Evolutionary conservation across 495 filamentous ascomycete genomes (phyloP).

Genomic region (Aspergillus olivimuriae): DNA sequence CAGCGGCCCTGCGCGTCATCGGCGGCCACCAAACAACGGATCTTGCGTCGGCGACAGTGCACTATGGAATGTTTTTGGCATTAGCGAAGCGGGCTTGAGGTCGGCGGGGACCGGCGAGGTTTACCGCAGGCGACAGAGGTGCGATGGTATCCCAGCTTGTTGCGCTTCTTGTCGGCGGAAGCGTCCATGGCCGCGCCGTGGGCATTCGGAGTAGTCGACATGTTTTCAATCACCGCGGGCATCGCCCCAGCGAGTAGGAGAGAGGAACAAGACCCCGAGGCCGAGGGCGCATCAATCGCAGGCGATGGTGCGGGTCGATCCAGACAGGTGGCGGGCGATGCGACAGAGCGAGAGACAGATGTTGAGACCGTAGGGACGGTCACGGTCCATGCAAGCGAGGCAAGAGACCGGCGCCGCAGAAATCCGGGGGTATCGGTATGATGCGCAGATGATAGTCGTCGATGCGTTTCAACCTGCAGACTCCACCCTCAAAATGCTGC

Average conservation of each 20-base stretch:
- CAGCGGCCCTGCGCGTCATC: constrained; percentile 81
- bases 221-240: constrained; percentile 49
- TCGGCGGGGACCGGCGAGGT: constrained; percentile 25
- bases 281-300: constrained; percentile 30
- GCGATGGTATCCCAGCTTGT: constrained; percentile 95
- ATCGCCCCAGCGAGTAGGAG: constrained; percentile 30
- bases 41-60: constrained; percentile 92
- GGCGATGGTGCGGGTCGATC: constrained; percentile 18
- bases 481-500: constrained; percentile 12
- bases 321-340: background rate
- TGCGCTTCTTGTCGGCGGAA: constrained; percentile 75
- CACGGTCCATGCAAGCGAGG: constrained; percentile 16
- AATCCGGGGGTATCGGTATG: constrained; percentile 6
- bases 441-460: constrained; percentile 25
- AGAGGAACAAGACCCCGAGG: constrained; percentile 27
- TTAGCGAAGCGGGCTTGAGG: background rate
- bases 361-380: background rate
- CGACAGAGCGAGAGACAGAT: background rate
- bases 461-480: constrained; percentile 13
- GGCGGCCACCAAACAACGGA: constrained; percentile 76
- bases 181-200: constrained; percentile 43
- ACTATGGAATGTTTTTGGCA: no score
- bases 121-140: constrained; percentile 97
- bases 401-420: constrained; percentile 22
- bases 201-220: constrained; percentile 61